Percentiles rank a stretch among this genome's conserved stretches.
Conservation (phyloP, 208 protist genomes). For the Novymonas esmeraldas region DNA sequence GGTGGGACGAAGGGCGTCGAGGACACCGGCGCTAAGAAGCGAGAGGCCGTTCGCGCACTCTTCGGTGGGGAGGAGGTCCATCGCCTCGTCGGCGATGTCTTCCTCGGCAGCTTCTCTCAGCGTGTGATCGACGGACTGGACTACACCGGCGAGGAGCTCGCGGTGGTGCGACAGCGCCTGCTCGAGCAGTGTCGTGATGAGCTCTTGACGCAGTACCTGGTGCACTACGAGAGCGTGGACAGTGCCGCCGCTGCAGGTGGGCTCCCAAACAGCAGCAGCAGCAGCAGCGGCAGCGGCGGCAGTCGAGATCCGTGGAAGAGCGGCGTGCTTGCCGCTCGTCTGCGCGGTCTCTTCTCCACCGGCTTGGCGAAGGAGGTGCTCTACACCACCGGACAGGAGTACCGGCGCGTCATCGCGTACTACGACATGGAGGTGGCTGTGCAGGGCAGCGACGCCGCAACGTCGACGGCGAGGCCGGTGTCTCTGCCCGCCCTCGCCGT, state of each 20-base stretch:
- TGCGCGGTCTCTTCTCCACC: conserved; percentile 54
- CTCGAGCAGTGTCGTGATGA: conserved; percentile 66
- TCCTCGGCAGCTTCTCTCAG: conserved; percentile 74
- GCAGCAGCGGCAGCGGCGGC: neutral
- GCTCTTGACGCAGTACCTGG: conserved; percentile 62
- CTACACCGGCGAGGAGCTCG: conserved; percentile 76
- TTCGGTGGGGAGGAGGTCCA: conserved; percentile 80
- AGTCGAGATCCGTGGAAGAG: conserved; percentile 10
- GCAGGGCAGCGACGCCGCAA: neutral
- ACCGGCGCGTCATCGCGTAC: conserved; percentile 63
- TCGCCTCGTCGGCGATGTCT: conserved; percentile 63
- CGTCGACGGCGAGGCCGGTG: neutral
- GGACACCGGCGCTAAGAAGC: conserved; percentile 75
- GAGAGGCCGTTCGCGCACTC: conserved; percentile 68
- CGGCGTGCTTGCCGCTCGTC: conserved; percentile 25
- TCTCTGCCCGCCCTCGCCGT: conserved; percentile 9
- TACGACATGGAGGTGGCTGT: conserved; percentile 46
- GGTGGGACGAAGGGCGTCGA: conserved; percentile 96
- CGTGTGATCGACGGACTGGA: conserved; percentile 84
- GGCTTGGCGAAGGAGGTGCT: conserved; percentile 85
- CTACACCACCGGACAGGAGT: conserved; percentile 66
- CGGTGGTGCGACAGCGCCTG: conserved; percentile 62
- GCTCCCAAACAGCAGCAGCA: conserved; percentile 6
- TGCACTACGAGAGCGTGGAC: conserved; percentile 46
- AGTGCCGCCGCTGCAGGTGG: too few relatives aligned